Evolutionary conservation across 2,329 filamentous ascomycete species (phyloP), one percentile per base, ranked within the genome.

Genomic region (Fusarium sp.): DNA sequence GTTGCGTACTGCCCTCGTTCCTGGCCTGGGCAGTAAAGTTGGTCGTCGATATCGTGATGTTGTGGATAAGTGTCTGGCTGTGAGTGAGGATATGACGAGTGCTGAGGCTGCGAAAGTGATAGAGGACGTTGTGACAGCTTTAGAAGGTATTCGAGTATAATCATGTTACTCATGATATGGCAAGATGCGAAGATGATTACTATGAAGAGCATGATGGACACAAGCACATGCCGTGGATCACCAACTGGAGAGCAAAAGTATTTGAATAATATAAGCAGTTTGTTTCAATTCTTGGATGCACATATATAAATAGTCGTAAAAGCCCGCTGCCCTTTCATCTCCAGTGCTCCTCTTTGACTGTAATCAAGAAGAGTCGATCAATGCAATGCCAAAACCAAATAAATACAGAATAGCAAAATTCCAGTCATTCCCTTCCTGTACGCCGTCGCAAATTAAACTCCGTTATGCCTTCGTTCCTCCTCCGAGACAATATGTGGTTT

Each of bases 11-110:
- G 77, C 76, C 12, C 74, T 84, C 20, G 80, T 83, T 5, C 80
- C 81, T 2, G 77, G 76, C 1, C 61, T 84, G 13, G 79, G 78
- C 2, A 80, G 78, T 62, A 83, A 83, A 65, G 77, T 81, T 5
- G 82, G 82, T 4, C 72, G 75, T 31, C 55, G 76, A 18, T 84
- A 83, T 66, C 75, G 74, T 30, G 75, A 80, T 26, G 79, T 83
- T 6, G 82, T 83, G 8, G 80, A 81, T 57, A 77, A 76, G 62
- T 83, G 81, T 59, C 70, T 83, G 6, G 70, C 69, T 36, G 80
- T 73, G 11, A 76, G 69, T 20, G 80, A 82, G 46, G 77, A 80
- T n/a, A 72, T 82, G 59, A 73, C 74, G 13, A 76, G 76, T 30
- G 71, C 71, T 7, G 80, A 82, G 52, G 79, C 78, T 12, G 78